Evolutionary conservation across 2,329 filamentous ascomycete species (phyloP), one percentile per base, ranked within the genome.

Genomic region (Trichoderma brevicompactum): DNA sequence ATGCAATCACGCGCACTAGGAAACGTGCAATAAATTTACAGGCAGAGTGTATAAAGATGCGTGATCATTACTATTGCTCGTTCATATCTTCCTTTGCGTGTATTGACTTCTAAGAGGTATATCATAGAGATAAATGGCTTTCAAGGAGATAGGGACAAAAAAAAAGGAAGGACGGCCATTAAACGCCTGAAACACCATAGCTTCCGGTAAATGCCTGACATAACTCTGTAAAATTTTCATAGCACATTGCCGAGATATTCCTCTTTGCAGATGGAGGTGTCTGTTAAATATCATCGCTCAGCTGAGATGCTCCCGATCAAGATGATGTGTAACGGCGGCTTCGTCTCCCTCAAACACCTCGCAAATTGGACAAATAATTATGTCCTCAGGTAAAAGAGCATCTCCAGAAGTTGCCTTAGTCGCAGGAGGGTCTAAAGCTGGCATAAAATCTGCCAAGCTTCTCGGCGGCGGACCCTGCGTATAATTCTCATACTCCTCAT

Each of bases 311-410:
- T 72, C 69, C 32, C 69, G 69, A 19, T 79, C 84, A 66, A 92
- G 87, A 71, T 92, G 89, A 74, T 89, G 82, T 9, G 85, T 85
- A 9, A 92, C 87, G 8, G 89, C 89, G 0, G 79, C 78, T 70
- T 89, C 89, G 69, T 92, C 89, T 1, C 89, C 89, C 69, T 89
- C 82, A 73, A 92, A 92, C 0, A 72, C 76, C 3, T 81, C 81
- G 72, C 89, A 92, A 1, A 92, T 85, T 0, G 89, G 89, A 73
- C 89, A 92, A 6, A 75, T 81, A 5, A 75, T 69, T 3, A 65
- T 67, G 17, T 52, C 55, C 58, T 48, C 50, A 2, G 23, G 23
- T 2, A 46, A 17, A 6, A 12, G 43, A 64, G 36, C 23, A 19
- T 48, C 43, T 7, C n/a, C 17, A 6, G 8, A 28, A 15, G 36